Base-by-base conservation (phyloP, 176 grass and related monocot species). In the Lolium multiflorum region DNA sequence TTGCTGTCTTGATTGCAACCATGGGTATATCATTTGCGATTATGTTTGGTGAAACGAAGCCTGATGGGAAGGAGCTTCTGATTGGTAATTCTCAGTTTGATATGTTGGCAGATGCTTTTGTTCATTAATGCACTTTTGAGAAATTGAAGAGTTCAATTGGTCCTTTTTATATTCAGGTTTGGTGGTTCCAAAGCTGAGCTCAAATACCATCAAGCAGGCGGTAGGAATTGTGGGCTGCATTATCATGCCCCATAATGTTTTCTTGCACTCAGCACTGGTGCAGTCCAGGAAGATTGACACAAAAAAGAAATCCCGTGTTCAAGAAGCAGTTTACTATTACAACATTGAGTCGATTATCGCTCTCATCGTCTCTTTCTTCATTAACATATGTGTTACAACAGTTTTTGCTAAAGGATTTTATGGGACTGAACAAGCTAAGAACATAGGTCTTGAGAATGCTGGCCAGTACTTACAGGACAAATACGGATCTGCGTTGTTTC, bases 371-470 rank as follows among this genome's bases (percentile, higher is more conserved):
- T 98, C 95, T 21, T 91, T 98, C 82, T 91, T 98, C 47, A 97
- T 97, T 70, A 98, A 98, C 79, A 92, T 95, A 13, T 98, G 87
- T 48, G 95, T 98, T 38, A 98, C 95, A 48, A 91, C 95, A 0
- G 87, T 98, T 74, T 98, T 98, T 39, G 95, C 95, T 7, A 90
- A 98, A 90, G 95, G 95, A 55, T 98, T 98, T 88, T 95, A 93
- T 77, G 95, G 93, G 39, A 77, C 95, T 61, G 70, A 91, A 78
- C 82, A 90, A 85, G 93, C 93, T 81, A 59, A 38, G 54, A 80
- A 47, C 62, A 95, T 98, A 71, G 95, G 95, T 71, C 91, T 98
- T 70, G 95, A 98, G 87, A 98, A 98, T 84, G 96, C 96, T 28
- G 96, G 96, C 6, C 88, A 94, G 73, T 95, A 94, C 82, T 86